Base-by-base conservation (phyloP, 139 green algal genomes). In the Picocystis salinarum region DNA sequence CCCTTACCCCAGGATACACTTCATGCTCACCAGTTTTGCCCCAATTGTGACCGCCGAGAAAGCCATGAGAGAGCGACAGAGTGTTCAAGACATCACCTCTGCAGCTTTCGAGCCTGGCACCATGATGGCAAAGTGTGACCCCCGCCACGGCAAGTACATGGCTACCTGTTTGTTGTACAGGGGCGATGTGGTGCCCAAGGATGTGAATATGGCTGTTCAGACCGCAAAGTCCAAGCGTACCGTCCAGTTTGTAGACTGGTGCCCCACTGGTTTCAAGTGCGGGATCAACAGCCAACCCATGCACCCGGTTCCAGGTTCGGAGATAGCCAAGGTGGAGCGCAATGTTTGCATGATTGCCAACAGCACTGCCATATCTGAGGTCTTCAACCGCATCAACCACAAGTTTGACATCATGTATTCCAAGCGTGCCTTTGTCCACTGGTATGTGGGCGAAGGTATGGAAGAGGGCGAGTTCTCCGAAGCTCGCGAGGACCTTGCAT, bases 341-440 rank as follows among this genome's bases (percentile, higher is more conserved):
- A 83, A 86, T 42, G 86, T 96, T 61, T 97, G 87, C 84, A 97
- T 97, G 87, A 97, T 97, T 67, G 88, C 78, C 66, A 97, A 97
- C 86, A 88, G 74, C 51, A 97, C 87, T 22, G 82, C 80, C 61
- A 93, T 97, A 56, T 83, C 85, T 25, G 87, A 97, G 71, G 64
- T 76, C n/a, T 91, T 96, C 56, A 80, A 66, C 52, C 67, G 86
- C 50, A 75, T 97, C 53, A 83, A 96, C 70, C 87, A 97, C 77
- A 97, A 97, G 82, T 97, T 97, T 54, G 84, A 97, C 56, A 80
- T 97, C 2, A 97, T 97, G 87, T 97, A 96, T 53, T 82, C 86
- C 74, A 97, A 97, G 84, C 78, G 86, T 59, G 86, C 86, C 37
- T 97, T 97, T 55, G 86, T 97, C 45, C 87, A 97, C 77, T 96